Evolutionary conservation across 306 rosid species (phyloP).

Genomic region (Arachis hypogaea): DNA sequence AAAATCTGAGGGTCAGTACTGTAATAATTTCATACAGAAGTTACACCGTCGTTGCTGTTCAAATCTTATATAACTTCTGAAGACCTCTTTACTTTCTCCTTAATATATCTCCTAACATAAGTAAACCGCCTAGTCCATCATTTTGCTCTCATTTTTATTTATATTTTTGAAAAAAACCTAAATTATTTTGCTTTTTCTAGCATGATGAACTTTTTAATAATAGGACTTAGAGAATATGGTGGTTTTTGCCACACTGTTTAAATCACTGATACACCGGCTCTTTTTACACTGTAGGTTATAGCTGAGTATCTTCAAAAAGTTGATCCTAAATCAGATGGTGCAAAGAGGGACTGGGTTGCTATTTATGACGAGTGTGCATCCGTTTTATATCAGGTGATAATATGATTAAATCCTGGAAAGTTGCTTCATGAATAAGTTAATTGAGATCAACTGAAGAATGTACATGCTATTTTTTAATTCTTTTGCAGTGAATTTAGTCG

Average conservation of each 20-base stretch:
- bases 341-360: constrained; percentile 99
- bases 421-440: constrained; percentile 28
- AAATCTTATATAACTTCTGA: constrained; percentile 24
- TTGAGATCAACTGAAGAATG: constrained; percentile 30
- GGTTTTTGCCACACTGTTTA: constrained; percentile 18
- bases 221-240: constrained; percentile 22
- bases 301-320: constrained; percentile 96
- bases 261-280: constrained; percentile 24
- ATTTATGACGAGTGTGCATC: constrained; percentile 98
- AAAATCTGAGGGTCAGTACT: constrained; percentile 92
- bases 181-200: background rate
- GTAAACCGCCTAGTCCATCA: constrained; percentile 13
- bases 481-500: constrained; percentile 11
- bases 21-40: constrained; percentile 35
- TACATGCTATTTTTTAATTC: constrained; percentile 24
- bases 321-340: constrained; percentile 99
- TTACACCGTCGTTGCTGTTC: constrained; percentile 18
- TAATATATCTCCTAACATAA: constrained; percentile 10
- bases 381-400: constrained; percentile 85
- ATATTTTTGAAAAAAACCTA: no score
- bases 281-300: constrained; percentile 69
- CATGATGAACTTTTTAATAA: constrained; percentile 23
- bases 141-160: no score
- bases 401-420: constrained; percentile 33
- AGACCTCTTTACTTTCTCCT: constrained; percentile 11